Percentiles rank a stretch among this genome's conserved stretches.
Evolutionary conservation across 2,329 filamentous ascomycete genomes (phyloP).

Genomic region (Penicillium janthinellum): DNA sequence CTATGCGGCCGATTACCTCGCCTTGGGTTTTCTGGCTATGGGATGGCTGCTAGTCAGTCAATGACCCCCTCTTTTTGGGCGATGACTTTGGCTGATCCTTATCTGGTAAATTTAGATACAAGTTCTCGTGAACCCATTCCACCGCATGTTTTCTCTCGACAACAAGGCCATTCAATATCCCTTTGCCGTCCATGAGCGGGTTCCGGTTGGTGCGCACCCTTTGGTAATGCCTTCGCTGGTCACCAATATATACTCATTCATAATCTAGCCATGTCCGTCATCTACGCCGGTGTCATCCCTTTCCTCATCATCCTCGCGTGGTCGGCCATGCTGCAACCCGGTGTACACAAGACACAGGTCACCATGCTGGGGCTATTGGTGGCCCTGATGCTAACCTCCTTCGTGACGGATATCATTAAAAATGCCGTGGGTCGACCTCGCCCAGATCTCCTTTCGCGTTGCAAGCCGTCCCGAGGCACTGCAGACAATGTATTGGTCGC

Average conservation of each 20-base stretch:
- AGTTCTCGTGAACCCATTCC: conserved; percentile 78
- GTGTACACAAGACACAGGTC: conserved; percentile 79
- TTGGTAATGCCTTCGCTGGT: neutral
- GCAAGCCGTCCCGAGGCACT: conserved; percentile 67
- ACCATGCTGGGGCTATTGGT: conserved; percentile 80
- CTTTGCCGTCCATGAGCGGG: conserved; percentile 79
- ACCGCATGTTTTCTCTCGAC: conserved; percentile 89
- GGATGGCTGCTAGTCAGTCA: conserved; percentile 54
- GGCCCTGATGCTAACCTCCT: conserved; percentile 72
- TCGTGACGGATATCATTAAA: conserved; percentile 90
- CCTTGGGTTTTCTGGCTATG: conserved; percentile 69
- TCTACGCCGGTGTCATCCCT: conserved; percentile 76
- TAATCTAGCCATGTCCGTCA: conserved; percentile 64
- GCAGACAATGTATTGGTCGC: conserved; percentile 57
- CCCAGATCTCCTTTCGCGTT: conserved; percentile 86
- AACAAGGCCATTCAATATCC: conserved; percentile 84
- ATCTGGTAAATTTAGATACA: conserved; percentile 53
- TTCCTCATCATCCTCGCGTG: conserved; percentile 66
- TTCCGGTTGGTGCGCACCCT: conserved; percentile 66
- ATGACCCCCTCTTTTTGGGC: neutral
- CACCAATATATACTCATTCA: conserved; percentile 7
- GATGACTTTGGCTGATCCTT: neutral
- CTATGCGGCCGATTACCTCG: conserved; percentile 86
- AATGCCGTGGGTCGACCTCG: conserved; percentile 81
- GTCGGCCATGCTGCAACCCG: conserved; percentile 63